Percentiles rank a stretch among this genome's conserved stretches.
Conservation (phyloP, 2,329 filamentous ascomycete species). For the Penicillium sp. region DNA sequence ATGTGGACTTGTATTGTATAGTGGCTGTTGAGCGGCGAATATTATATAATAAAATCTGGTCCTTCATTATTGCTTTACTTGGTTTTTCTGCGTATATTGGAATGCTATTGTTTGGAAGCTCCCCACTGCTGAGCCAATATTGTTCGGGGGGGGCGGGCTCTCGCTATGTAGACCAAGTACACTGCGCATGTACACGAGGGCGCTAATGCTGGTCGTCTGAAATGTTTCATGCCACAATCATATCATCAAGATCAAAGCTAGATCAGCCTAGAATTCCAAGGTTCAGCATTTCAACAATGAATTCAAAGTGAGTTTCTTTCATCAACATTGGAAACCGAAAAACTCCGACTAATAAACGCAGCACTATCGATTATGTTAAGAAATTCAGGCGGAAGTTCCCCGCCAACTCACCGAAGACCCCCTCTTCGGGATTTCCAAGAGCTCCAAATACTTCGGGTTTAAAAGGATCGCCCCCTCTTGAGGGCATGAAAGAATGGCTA, state of each 20-base stretch:
- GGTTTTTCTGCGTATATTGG: not conserved
- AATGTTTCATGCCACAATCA: too few species aligned
- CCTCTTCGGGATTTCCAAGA: not conserved
- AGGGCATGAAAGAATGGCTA: not conserved
- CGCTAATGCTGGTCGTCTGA: too few species aligned
- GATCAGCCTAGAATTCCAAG: too few species aligned
- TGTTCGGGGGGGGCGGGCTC: too few species aligned
- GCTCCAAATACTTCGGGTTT: not conserved
- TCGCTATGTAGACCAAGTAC: too few species aligned
- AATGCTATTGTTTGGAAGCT: too few species aligned
- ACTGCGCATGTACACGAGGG: too few species aligned
- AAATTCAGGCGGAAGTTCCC: not conserved
- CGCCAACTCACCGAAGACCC: not conserved
- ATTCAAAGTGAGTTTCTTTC: too few species aligned
- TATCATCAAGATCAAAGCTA: too few species aligned
- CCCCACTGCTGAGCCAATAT: too few species aligned
- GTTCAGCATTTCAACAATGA: too few species aligned
- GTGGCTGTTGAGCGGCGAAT: not conserved
- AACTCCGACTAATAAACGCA: not conserved
- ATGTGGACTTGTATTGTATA: not conserved
- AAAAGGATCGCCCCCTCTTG: not conserved
- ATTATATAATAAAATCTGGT: not conserved
- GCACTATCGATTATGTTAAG: not conserved
- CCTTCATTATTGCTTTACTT: not conserved
- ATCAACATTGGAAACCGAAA: not conserved